Conservation (phyloP, 768 basidiomycete genomes). For the Macrolepiota dolichaula region DNA sequence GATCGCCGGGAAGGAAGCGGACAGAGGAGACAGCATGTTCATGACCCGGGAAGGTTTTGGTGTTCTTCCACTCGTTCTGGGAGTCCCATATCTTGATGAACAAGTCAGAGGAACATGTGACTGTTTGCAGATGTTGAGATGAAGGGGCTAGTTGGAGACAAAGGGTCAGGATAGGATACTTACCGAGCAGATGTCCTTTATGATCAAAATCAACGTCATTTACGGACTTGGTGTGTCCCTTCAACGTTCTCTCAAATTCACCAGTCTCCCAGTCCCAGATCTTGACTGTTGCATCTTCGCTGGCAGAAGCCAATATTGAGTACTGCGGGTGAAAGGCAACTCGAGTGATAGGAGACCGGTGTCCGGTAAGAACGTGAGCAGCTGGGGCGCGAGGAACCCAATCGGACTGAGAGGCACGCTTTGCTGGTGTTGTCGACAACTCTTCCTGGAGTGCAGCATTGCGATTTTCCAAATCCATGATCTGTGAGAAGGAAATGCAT, state of each 20-base stretch:
- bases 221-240: slow-evolving; percentile 88
- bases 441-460: slow-evolving; percentile 78
- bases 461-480: slow-evolving; percentile 91
- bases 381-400: slow-evolving; percentile 90
- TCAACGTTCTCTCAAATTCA: slow-evolving; percentile 87
- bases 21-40: slow-evolving; percentile 89
- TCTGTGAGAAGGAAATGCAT: slow-evolving; percentile 41
- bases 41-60: slow-evolving; percentile 83
- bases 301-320: slow-evolving; percentile 78
- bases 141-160: background rate
- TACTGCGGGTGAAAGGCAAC: slow-evolving; percentile 88
- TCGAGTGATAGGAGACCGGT: slow-evolving; percentile 71
- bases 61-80: slow-evolving; percentile 86
- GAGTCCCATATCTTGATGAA: slow-evolving; percentile 94
- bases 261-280: slow-evolving; percentile 98
- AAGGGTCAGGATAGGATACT: slow-evolving; percentile 20
- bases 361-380: slow-evolving; percentile 70
- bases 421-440: slow-evolving; percentile 43
- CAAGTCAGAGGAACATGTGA: slow-evolving; percentile 77
- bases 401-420: slow-evolving; percentile 64
- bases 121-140: slow-evolving; percentile 26
- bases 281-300: slow-evolving; percentile 87
- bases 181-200: slow-evolving; percentile 80
- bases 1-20: slow-evolving; percentile 82
- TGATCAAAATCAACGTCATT: slow-evolving; percentile 87